phyloP scores from a whole-genome alignment of 78 protist species.

The Speleostelium caveatum region DNA sequence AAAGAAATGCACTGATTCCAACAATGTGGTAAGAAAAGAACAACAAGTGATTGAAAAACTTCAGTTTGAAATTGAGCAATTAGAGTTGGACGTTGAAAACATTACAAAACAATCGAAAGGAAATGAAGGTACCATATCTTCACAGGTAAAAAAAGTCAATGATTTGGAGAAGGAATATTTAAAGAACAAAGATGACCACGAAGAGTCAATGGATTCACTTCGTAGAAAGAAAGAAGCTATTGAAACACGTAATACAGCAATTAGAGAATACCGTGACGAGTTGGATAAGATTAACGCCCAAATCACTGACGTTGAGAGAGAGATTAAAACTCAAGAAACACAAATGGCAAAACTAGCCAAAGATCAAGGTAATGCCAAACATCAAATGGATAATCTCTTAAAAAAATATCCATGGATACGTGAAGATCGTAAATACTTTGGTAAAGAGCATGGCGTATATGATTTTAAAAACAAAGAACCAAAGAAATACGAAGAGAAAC shows the following conservation, averaged over 20 bases:
- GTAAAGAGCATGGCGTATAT: slow-evolving; percentile 71
- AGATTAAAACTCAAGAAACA: slow-evolving; percentile 36
- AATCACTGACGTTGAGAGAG: background rate
- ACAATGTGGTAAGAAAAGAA: slow-evolving; percentile 43
- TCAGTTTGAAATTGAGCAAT: slow-evolving; percentile 51
- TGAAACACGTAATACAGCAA: slow-evolving; percentile 24
- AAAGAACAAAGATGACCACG: background rate
- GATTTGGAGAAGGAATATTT: background rate
- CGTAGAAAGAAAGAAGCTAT: background rate
- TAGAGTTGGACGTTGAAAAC: slow-evolving; percentile 21
- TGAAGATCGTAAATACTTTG: slow-evolving; percentile 83
- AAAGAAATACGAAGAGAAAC: background rate
- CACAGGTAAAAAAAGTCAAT: slow-evolving; percentile 24
- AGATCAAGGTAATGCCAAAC: slow-evolving; percentile 47
- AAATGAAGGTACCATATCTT: slow-evolving; percentile 2
- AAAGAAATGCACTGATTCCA: slow-evolving; percentile 48
- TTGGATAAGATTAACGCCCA: background rate
- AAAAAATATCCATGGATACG: slow-evolving; percentile 85
- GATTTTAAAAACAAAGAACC: slow-evolving; percentile 76
- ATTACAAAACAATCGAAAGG: slow-evolving; percentile 43
- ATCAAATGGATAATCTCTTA: slow-evolving; percentile 1
- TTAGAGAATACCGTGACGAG: background rate
- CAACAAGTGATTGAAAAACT: slow-evolving; percentile 14
- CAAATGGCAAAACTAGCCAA: background rate
- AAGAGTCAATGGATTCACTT: background rate